phyloP scores from a whole-genome alignment of 2,329 filamentous ascomycete genomes.

The Fusarium dlaminii region DNA sequence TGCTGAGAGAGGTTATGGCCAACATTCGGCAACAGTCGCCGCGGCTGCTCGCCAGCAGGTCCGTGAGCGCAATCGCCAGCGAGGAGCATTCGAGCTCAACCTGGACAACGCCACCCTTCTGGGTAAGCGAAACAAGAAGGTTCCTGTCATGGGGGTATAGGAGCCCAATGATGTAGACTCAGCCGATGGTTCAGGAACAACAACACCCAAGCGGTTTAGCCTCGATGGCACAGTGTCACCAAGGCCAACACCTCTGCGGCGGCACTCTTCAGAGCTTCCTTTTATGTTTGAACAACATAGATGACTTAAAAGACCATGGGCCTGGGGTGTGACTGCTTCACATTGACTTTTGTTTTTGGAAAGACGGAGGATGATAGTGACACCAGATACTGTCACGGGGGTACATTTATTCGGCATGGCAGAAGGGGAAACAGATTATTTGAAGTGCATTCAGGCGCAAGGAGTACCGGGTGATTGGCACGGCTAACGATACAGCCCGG shows the following conservation, averaged over 20 bases:
- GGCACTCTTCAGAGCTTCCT: conserved; percentile 25
- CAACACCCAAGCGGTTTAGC: conserved; percentile 7
- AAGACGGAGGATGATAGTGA: background rate
- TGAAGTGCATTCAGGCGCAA: conserved; percentile 39
- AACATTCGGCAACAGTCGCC: conserved; percentile 86
- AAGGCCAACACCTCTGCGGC: conserved; percentile 8
- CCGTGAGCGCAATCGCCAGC: conserved; percentile 70
- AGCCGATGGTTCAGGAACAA: background rate
- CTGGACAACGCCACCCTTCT: conserved; percentile 90
- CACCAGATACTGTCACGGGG: background rate
- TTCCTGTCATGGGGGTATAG: conserved; percentile 56
- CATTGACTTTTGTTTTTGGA: conserved; percentile 20
- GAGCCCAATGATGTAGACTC: conserved; percentile 24
- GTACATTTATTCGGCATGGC: background rate
- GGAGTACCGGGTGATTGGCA: conserved; percentile 38
- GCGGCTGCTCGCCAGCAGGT: conserved; percentile 86
- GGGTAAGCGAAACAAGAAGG: conserved; percentile 71
- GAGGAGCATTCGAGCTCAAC: conserved; percentile 90
- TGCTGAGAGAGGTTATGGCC: conserved; percentile 79
- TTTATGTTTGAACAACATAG: conserved; percentile 25
- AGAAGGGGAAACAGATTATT: conserved; percentile 11
- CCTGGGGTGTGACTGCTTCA: conserved; percentile 2
- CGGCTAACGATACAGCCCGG: conserved; percentile 15
- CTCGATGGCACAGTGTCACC: conserved; percentile 25
- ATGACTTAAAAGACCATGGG: conserved; percentile 10